phyloP scores from a whole-genome alignment of 495 filamentous ascomycete genomes.

The Aspergillus carlsbadensis region DNA sequence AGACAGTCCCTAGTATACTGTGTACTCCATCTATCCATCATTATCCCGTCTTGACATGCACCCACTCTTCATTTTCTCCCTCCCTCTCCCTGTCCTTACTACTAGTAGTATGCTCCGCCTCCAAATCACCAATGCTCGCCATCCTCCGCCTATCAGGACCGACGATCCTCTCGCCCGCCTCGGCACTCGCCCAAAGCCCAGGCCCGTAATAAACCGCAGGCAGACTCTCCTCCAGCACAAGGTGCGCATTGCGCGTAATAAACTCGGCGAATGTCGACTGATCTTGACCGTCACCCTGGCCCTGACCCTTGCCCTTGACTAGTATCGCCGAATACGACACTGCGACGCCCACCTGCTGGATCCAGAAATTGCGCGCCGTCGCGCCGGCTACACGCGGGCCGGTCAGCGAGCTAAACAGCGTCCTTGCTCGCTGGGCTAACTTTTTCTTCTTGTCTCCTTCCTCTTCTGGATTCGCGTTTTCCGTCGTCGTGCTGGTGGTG shows the following conservation, averaged over 20 bases:
- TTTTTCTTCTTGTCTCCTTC: background rate
- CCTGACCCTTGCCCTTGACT: too few species aligned
- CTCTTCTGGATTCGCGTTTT: too few species aligned
- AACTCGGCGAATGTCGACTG: background rate
- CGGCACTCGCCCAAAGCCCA: background rate
- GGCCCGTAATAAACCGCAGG: background rate
- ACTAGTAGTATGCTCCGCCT: too few species aligned
- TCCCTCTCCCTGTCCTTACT: background rate
- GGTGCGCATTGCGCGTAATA: background rate
- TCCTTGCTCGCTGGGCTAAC: background rate
- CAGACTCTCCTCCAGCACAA: background rate
- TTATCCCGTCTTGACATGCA: too few species aligned
- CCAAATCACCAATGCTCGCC: background rate
- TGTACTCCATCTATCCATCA: too few species aligned
- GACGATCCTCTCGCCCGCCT: background rate
- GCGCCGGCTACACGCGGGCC: background rate
- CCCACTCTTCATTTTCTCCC: too few species aligned
- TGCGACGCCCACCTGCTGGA: constrained; percentile 5
- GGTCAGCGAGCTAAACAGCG: background rate
- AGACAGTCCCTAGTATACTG: too few species aligned
- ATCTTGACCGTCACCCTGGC: too few species aligned
- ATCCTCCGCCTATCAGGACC: background rate
- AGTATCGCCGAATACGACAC: background rate
- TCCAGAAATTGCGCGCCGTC: constrained; percentile 9
- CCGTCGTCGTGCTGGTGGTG: background rate